These are phyloP conservation scores for Geotrichum siamense DNA, from an alignment of 1,139 yeast species.

Conservation along the genomic window DNA sequence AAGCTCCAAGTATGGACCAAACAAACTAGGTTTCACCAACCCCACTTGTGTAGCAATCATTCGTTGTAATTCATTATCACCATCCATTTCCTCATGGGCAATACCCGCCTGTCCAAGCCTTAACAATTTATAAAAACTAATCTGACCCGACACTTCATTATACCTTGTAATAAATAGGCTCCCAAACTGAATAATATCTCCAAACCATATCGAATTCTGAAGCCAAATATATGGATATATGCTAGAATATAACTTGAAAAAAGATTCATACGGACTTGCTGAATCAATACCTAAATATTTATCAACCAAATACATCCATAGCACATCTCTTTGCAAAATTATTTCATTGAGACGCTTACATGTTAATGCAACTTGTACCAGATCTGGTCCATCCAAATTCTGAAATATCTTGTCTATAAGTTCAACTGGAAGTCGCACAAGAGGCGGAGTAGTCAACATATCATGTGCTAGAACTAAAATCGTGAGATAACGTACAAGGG, in stretches of 20 bases:
- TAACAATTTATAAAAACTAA: constrained; percentile 21
- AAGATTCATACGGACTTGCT: constrained; percentile 21
- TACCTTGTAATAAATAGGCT: constrained; percentile 26
- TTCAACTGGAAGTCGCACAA: no score
- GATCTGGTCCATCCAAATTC: constrained; percentile 22
- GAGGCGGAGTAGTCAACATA: no score
- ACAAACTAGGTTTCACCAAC: constrained; percentile 5
- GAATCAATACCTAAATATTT: constrained; percentile 12
- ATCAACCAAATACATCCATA: constrained; percentile 23
- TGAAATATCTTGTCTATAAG: constrained; percentile 21
- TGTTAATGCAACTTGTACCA: constrained; percentile 22
- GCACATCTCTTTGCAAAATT: constrained; percentile 20
- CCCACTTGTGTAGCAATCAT: not conserved
- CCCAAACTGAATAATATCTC: constrained; percentile 28
- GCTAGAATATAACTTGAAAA: constrained; percentile 19
- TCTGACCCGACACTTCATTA: constrained; percentile 21
- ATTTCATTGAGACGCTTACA: constrained; percentile 20
- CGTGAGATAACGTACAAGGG: no score
- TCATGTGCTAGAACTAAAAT: no score
- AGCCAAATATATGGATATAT: constrained; percentile 24
- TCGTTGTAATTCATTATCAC: not conserved
- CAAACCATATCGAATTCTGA: constrained; percentile 29
- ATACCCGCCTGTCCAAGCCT: constrained; percentile 13
- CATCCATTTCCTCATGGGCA: constrained; percentile 1
- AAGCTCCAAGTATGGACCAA: constrained; percentile 14